These are phyloP conservation scores for Trichophyton equinum DNA, from an alignment of 2,329 filamentous ascomycete species.

Conservation along the genomic window DNA sequence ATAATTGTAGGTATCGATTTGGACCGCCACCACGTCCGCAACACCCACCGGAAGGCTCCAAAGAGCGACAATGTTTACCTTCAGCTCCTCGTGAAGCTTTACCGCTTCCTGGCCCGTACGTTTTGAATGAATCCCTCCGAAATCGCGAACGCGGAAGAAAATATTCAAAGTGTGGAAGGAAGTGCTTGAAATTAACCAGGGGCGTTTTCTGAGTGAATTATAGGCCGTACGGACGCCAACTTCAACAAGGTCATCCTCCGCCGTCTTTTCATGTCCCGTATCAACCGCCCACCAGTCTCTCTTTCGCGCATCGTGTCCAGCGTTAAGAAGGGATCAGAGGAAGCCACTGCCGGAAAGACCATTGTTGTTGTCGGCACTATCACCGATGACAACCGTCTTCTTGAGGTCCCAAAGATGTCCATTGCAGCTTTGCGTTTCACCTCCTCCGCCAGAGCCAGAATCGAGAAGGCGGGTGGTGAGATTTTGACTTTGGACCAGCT, in stretches of 20 bases:
- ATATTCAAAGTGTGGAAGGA: slow-evolving; percentile 6
- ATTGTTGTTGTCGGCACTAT: slow-evolving; percentile 89
- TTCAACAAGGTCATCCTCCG: slow-evolving; percentile 99
- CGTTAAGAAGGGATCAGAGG: slow-evolving; percentile 33
- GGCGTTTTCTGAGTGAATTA: not conserved
- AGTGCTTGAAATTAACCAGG: slow-evolving; percentile 8
- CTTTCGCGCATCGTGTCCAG: slow-evolving; percentile 77
- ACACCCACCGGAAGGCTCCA: slow-evolving; percentile 75
- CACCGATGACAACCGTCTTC: slow-evolving; percentile 93
- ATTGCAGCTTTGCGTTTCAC: slow-evolving; percentile 95
- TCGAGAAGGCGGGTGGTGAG: slow-evolving; percentile 87
- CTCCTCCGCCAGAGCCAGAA: slow-evolving; percentile 84
- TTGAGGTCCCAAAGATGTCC: slow-evolving; percentile 81
- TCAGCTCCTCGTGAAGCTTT: slow-evolving; percentile 94
- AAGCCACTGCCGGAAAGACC: slow-evolving; percentile 57
- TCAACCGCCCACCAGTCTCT: slow-evolving; percentile 92
- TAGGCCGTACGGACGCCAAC: slow-evolving; percentile 86
- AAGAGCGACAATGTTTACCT: slow-evolving; percentile 99
- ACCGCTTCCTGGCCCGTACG: slow-evolving; percentile 92
- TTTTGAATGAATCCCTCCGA: slow-evolving; percentile 18
- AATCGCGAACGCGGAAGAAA: not conserved
- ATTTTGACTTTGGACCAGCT: slow-evolving; percentile 94
- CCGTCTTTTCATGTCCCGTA: slow-evolving; percentile 95
- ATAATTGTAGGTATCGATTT: slow-evolving; percentile 40
- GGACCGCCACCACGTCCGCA: slow-evolving; percentile 51